Base-by-base conservation (phyloP, 495 filamentous ascomycete genomes). In the Aspergillus asperescens region DNA sequence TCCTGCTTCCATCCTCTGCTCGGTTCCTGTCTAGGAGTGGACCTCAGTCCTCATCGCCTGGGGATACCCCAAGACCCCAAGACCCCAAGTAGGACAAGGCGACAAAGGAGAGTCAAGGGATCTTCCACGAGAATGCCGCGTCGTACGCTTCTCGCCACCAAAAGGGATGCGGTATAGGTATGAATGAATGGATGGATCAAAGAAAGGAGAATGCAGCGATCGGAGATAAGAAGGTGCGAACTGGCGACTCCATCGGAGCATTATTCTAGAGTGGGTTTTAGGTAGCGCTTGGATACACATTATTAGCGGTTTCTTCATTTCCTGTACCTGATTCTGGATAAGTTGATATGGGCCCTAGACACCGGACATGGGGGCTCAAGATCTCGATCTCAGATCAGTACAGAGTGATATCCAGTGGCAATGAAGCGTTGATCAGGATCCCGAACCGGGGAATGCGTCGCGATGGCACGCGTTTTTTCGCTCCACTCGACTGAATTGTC, bases 391-490 rank as follows among this genome's bases (percentile, higher is more conserved):
- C n/a, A n/a, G n/a, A n/a, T n/a, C n/a, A n/a, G n/a, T n/a, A n/a
- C n/a, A n/a, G n/a, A n/a, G n/a, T n/a, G n/a, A n/a, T n/a, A n/a
- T n/a, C n/a, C n/a, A n/a, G n/a, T n/a, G n/a, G n/a, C n/a, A n/a
- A n/a, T n/a, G n/a, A n/a, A n/a, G n/a, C n/a, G n/a, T n/a, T n/a
- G n/a, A n/a, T n/a, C n/a, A n/a, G n/a, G n/a, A n/a, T n/a, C n/a
- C 25, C 32, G 50, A 53, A 47, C 50, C 50, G 34, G 42, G 50
- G 42, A 47, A 54, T 54, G 42, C 24, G 27, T 47, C 48, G 51
- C 51, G 42, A 54, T 47, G 51, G 50, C 50, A 53, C 51, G 51
- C 51, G 51, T 54, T 47, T 47, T 47, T 22, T 54, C 42, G 42
- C 42, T 54, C 51, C 51, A 47, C 51, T 25, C 31, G 20, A 46